Evolutionary conservation across 1,139 yeast species (phyloP).

Genomic region (Hanseniaspora uvarum): DNA sequence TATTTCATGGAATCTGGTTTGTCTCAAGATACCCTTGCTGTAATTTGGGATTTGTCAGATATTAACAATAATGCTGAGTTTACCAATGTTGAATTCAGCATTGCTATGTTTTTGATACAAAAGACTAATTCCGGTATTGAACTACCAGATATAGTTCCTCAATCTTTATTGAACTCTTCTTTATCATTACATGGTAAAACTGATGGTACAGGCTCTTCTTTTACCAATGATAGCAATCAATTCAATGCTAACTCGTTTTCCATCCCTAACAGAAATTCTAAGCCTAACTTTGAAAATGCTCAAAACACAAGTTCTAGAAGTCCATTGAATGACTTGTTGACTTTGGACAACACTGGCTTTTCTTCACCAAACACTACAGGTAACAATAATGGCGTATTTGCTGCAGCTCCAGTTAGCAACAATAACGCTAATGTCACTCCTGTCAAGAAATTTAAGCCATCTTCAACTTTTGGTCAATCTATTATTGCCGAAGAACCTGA

Average conservation of each 20-base stretch:
- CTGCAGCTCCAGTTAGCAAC: constrained; percentile 24
- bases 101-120: constrained; percentile 88
- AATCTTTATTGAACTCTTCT: constrained; percentile 37
- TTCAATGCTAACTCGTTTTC: constrained; percentile 21
- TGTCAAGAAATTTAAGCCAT: constrained; percentile 36
- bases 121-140: constrained; percentile 66
- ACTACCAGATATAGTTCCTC: constrained; percentile 63
- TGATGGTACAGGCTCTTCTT: constrained; percentile 11
- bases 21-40: constrained; percentile 73
- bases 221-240: constrained; percentile 21
- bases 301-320: constrained; percentile 37
- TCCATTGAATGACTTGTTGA: constrained; percentile 58
- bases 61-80: constrained; percentile 78
- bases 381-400: constrained; percentile 27
- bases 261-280: constrained; percentile 32
- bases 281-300: constrained; percentile 28
- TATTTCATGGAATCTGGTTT: constrained; percentile 82
- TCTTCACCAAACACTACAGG: constrained; percentile 25
- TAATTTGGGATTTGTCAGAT: constrained; percentile 91
- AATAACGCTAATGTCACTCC: constrained; percentile 21
- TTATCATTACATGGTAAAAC: constrained; percentile 20
- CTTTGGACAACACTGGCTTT: constrained; percentile 41
- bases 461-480: constrained; percentile 51
- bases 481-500: constrained; percentile 37
- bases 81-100: constrained; percentile 71